phyloP scores from a whole-genome alignment of 2,329 filamentous ascomycete species.

The Sclerotinia subarctica region DNA sequence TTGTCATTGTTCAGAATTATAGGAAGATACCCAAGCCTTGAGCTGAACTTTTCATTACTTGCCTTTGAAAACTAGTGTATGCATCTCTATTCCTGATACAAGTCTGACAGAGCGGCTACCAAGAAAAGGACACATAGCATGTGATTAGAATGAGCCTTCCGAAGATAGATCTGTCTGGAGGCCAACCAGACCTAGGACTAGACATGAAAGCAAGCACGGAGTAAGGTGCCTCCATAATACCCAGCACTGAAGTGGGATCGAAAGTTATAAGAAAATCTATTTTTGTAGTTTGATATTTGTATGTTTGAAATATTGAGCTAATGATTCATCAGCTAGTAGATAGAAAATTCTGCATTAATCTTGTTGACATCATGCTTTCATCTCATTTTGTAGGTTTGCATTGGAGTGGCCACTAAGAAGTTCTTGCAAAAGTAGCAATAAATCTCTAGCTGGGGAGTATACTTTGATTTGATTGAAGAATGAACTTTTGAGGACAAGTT shows the following conservation, averaged over 20 bases:
- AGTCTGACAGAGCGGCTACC: too few relatives aligned
- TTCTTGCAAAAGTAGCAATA: too few relatives aligned
- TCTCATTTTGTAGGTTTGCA: rapidly evolving
- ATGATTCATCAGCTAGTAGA: neutral
- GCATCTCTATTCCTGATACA: too few relatives aligned
- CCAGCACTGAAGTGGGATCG: too few relatives aligned
- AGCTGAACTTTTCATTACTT: too few relatives aligned
- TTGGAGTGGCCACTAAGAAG: rapidly evolving
- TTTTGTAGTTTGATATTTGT: neutral
- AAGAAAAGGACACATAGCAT: too few relatives aligned
- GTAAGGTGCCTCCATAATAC: too few relatives aligned
- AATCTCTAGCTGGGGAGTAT: neutral
- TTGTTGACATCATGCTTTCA: neutral
- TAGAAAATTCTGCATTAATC: neutral
- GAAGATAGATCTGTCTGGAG: too few relatives aligned
- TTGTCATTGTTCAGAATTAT: neutral
- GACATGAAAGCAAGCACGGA: neutral
- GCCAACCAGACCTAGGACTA: neutral
- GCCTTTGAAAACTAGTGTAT: too few relatives aligned
- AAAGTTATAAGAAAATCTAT: neutral
- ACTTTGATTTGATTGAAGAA: too few relatives aligned
- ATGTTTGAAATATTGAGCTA: neutral
- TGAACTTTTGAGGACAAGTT: neutral
- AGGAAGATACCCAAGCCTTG: too few relatives aligned
- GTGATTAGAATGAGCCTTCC: too few relatives aligned